Base-by-base conservation (phyloP, 2,329 filamentous ascomycete genomes). In the Ceratocystis harringtonii region DNA sequence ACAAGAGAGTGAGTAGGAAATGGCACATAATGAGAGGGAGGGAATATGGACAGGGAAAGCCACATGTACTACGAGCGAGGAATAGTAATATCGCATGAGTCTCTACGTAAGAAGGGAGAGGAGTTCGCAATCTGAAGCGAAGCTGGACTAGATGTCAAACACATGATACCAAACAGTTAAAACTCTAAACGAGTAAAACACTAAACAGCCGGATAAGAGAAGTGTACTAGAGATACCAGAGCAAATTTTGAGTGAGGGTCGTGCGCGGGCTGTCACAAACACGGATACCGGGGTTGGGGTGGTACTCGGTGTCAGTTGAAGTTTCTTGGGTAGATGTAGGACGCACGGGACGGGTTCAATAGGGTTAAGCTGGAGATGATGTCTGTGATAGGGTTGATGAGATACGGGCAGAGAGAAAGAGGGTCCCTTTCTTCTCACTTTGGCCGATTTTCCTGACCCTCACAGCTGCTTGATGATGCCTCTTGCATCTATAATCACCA, bases 41-140 rank as follows among this genome's bases (percentile, higher is more conserved):
- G 44, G n/a, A 15, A 48, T 6, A 44, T 22, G 44, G 17, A 36
- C n/a, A 19, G 57, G 28, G 30, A 36, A 25, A 43, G 48, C 66
- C 52, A 66, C 58, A 67, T 10, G 43, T 61, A 65, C 60, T 44
- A 19, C 52, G 22, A 52, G 43, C 30, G 48, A 61, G 6, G 50
- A 60, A 55, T 25, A 36, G 17, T 30, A n/a, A 30, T 15, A 57
- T 32, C 5, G 30, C 30, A 58, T 32, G 25, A 52, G 19, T 10
- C 22, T 52, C 48, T 25, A 52, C 19, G 48, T 10, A 58, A n/a
- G 12, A 12, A 30, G 12, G 22, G 22, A 58, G 28, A 30, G 28
- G 32, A 25, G 15, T 19, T 58, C 55, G 55, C 55, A 58, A 19
- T 17, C 55, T 52, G 28, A n/a, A 58, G 55, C 55, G 28, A 17